Evolutionary conservation across 2,329 filamentous ascomycete species (phyloP).

Genomic region (Cytospora paraplurivora): DNA sequence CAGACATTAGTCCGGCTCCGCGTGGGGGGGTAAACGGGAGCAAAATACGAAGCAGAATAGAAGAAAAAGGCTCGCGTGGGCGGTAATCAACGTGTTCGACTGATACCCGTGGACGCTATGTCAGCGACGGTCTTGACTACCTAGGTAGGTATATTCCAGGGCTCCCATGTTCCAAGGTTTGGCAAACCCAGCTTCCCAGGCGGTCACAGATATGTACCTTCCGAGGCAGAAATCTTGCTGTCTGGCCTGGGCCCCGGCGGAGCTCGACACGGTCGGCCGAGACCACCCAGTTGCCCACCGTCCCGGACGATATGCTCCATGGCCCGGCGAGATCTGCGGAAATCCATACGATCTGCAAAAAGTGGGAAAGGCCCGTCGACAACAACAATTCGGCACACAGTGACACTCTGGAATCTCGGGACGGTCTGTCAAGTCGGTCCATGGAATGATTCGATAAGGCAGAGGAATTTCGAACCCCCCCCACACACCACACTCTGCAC

Average conservation of each 20-base stretch:
- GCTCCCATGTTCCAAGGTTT: neutral
- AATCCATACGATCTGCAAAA: neutral
- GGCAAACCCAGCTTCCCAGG: neutral
- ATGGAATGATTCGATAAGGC: slow-evolving; percentile 20
- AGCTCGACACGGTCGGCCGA: neutral
- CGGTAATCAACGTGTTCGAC: no score
- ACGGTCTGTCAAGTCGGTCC: slow-evolving; percentile 3
- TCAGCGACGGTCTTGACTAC: no score
- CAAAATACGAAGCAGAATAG: no score
- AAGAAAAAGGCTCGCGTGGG: no score
- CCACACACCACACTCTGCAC: slow-evolving; percentile 11
- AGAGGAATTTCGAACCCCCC: neutral
- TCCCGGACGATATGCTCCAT: neutral
- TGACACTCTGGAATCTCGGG: slow-evolving; percentile 3
- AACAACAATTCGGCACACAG: neutral
- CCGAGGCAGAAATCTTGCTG: no score
- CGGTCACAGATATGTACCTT: neutral
- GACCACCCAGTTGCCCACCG: neutral
- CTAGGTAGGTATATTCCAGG: no score
- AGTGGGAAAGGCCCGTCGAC: neutral
- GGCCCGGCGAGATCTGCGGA: neutral
- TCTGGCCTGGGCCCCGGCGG: neutral
- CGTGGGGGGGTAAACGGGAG: no score
- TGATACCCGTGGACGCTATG: no score
- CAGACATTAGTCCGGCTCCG: no score